phyloP scores from a whole-genome alignment of 192 early-diverging fungal genomes.

The Coemansia javaensis region DNA sequence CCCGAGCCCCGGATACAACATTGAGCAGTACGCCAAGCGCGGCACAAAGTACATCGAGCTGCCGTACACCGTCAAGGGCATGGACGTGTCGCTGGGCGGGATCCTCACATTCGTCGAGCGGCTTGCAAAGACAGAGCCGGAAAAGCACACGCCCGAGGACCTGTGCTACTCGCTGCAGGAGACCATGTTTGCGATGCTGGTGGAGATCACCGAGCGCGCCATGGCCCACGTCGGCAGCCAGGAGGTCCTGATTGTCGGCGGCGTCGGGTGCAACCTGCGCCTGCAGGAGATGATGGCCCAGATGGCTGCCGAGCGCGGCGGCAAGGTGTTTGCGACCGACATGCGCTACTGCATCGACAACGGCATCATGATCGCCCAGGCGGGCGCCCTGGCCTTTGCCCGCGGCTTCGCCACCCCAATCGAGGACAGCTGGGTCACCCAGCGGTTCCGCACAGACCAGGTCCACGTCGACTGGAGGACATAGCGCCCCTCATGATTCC shows the following conservation, averaged over 20 bases:
- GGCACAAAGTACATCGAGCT: slow-evolving; percentile 82
- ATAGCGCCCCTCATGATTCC: slow-evolving; percentile 2
- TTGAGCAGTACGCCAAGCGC: slow-evolving; percentile 92
- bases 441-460: slow-evolving; percentile 86
- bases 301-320: slow-evolving; percentile 86
- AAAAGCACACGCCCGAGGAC: slow-evolving; percentile 70
- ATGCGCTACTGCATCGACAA: slow-evolving; percentile 98
- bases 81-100: slow-evolving; percentile 97
- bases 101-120: slow-evolving; percentile 88
- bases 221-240: slow-evolving; percentile 94
- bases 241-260: slow-evolving; percentile 94
- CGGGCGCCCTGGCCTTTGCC: slow-evolving; percentile 79
- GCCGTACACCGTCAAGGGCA: slow-evolving; percentile 97
- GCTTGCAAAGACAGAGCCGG: slow-evolving; percentile 58
- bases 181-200: slow-evolving; percentile 97
- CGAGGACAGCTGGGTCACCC: slow-evolving; percentile 86
- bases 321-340: slow-evolving; percentile 91
- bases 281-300: slow-evolving; percentile 97
- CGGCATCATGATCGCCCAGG: slow-evolving; percentile 99
- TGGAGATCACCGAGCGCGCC: slow-evolving; percentile 97
- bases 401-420: slow-evolving; percentile 78
- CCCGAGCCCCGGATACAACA: slow-evolving; percentile 96
- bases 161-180: slow-evolving; percentile 98
- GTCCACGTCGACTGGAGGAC: slow-evolving; percentile 77
- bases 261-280: slow-evolving; percentile 92